These are phyloP conservation scores for Chlamydomonas urium DNA, from an alignment of 139 green algal species.

Conservation along the genomic window DNA sequence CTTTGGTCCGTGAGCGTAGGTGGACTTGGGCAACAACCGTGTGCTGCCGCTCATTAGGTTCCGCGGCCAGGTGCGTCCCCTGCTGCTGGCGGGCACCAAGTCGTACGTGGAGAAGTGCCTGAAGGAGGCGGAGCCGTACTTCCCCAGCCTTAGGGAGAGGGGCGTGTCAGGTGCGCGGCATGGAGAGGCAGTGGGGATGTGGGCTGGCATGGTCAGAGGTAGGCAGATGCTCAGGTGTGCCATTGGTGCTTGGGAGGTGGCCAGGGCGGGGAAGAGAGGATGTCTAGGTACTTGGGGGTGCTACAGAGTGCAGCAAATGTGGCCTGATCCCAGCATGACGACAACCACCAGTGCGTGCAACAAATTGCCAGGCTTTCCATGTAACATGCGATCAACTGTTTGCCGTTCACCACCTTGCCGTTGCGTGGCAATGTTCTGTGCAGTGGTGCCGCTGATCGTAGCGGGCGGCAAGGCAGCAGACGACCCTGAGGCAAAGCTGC, in stretches of 20 bases:
- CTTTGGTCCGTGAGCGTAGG: slow-evolving; percentile 23
- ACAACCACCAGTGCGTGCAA: background rate
- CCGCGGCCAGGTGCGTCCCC: slow-evolving; percentile 63
- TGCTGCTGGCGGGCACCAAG: slow-evolving; percentile 72
- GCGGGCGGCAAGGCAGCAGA: slow-evolving; percentile 9
- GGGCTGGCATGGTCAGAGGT: background rate
- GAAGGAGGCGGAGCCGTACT: slow-evolving; percentile 34
- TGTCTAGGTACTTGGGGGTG: background rate
- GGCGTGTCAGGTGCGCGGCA: slow-evolving; percentile 60
- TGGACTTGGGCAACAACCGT: slow-evolving; percentile 49
- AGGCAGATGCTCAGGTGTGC: background rate
- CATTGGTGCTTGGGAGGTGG: background rate
- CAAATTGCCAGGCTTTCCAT: too few species aligned
- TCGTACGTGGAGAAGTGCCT: slow-evolving; percentile 40
- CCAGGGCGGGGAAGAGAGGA: background rate
- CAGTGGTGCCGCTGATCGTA: slow-evolving; percentile 51
- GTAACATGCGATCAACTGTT: background rate
- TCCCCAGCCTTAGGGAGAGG: slow-evolving; percentile 56
- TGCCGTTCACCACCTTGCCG: background rate
- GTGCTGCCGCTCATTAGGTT: slow-evolving; percentile 72
- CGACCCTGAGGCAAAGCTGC: slow-evolving; percentile 59
- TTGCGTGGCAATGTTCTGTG: background rate
- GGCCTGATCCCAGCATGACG: background rate
- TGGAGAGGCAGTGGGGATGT: background rate
- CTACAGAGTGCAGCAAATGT: background rate